These are phyloP conservation scores for Gastrolobium villosum DNA, from an alignment of 306 rosid species.

Conservation along the genomic window DNA sequence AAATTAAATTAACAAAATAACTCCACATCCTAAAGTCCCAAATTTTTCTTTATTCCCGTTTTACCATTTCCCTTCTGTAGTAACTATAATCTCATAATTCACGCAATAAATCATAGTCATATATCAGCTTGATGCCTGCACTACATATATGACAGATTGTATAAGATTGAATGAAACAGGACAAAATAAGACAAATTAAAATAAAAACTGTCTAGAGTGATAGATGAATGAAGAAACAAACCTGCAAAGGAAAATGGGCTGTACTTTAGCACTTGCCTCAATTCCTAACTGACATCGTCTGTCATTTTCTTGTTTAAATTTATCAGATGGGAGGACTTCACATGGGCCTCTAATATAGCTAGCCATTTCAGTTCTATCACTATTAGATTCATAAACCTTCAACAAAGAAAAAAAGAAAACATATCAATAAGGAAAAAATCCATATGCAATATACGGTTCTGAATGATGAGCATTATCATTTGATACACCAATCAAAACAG, in stretches of 20 bases:
- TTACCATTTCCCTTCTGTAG: background rate
- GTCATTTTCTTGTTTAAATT: slow-evolving; percentile 80
- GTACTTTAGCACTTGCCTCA: slow-evolving; percentile 57
- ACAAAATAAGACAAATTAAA: background rate
- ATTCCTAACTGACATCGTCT: slow-evolving; percentile 59
- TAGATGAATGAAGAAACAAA: slow-evolving; percentile 51
- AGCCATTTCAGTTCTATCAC: slow-evolving; percentile 70
- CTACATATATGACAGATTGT: background rate
- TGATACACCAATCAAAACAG: slow-evolving; percentile 37
- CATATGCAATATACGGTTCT: slow-evolving; percentile 34
- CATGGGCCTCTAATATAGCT: slow-evolving; percentile 82
- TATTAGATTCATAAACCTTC: slow-evolving; percentile 88
- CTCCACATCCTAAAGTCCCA: background rate
- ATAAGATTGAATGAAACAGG: slow-evolving; percentile 7
- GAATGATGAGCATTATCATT: slow-evolving; percentile 33
- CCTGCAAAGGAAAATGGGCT: slow-evolving; percentile 89
- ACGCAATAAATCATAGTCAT: background rate
- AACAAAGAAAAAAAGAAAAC: slow-evolving; percentile 40
- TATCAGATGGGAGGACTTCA: slow-evolving; percentile 76
- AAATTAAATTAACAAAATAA: background rate
- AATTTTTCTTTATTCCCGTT: background rate
- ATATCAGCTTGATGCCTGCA: slow-evolving; percentile 23
- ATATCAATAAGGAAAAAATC: slow-evolving; percentile 36
- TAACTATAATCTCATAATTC: slow-evolving; percentile 11
- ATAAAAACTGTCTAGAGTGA: background rate